Base-by-base conservation (phyloP, 495 filamentous ascomycete genomes). In the Annulohypoxylon bovei region DNA sequence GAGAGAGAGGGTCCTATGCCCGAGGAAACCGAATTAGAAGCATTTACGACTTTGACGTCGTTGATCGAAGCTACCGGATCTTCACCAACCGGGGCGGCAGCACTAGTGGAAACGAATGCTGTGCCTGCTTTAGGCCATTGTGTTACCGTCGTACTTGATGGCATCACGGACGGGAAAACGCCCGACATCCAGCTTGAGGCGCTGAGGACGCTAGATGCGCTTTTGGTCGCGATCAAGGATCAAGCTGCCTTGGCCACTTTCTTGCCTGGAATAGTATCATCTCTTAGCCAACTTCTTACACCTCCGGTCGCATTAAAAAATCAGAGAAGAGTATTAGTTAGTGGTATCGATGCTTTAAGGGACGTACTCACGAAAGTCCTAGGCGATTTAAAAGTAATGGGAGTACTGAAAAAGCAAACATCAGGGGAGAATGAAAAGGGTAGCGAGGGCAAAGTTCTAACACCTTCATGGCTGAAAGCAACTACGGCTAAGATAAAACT, bases 241-340 rank as follows among this genome's bases (percentile, higher is more conserved):
- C 84, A 85, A 50, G 84, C 92, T 8, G 87, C 92, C 3, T 83
- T 97, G 50, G 91, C 91, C 3, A 92, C 86, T 52, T 94, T 98
- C 68, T 87, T 98, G 71, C 95, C 95, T 6, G 92, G 96, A 6
- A 93, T 93, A 3, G 89, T 97, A 1, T 97, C 95, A 6, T 86
- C 89, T 5, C 76, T 99, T 49, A 90, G 89, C 9, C 94, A 90
- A 77, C 81, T 91, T 14, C 79, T 98, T 32, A 89, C 89, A 27
- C 88, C 90, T 0, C 89, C 87, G 1, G 88, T 86, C 6, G 86
- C 88, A 58, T 81, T 82, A 62, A 90, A 90, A 62, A 84, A 87
- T 16, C 87, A 89, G 54, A 89, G 85, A 65, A 87, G 81, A 66
- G 82, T 95, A 0, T 80, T 98, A 6, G 80, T 88, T 4, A 76